Evolutionary conservation across 345 rosid genomes (phyloP).

Genomic region (Aquilaria sinensis): DNA sequence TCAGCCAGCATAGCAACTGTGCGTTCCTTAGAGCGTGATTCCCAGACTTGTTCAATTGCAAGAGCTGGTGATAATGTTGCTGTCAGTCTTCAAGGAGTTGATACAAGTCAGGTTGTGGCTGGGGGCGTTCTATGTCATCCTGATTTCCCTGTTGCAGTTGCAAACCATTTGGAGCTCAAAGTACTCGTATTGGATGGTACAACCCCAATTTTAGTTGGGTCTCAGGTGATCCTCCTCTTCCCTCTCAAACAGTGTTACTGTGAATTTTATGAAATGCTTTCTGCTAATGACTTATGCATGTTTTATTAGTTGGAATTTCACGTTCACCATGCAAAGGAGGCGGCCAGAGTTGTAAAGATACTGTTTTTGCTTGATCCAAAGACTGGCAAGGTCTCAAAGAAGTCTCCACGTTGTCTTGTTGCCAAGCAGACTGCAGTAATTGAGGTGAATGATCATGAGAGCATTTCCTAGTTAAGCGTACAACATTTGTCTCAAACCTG

Average conservation of each 20-base stretch:
- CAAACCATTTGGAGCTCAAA: slow-evolving; percentile 67
- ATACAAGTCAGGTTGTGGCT: slow-evolving; percentile 56
- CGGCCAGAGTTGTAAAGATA: slow-evolving; percentile 62
- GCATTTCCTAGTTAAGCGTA: too few relatives aligned
- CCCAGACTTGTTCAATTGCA: slow-evolving; percentile 59
- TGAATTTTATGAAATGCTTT: slow-evolving; percentile 6
- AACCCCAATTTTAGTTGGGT: slow-evolving; percentile 71
- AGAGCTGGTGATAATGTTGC: slow-evolving; percentile 90
- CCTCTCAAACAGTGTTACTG: background rate
- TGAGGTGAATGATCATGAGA: slow-evolving; percentile 42
- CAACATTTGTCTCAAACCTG: too few relatives aligned
- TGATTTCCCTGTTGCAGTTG: slow-evolving; percentile 66
- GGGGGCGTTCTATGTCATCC: slow-evolving; percentile 96
- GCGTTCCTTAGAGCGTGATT: slow-evolving; percentile 66
- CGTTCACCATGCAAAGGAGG: slow-evolving; percentile 81
- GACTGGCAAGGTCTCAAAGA: slow-evolving; percentile 79
- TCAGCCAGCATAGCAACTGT: slow-evolving; percentile 71
- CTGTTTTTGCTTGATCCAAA: slow-evolving; percentile 68
- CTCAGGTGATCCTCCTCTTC: slow-evolving; percentile 44
- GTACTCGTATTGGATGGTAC: slow-evolving; percentile 70
- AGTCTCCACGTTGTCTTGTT: slow-evolving; percentile 67
- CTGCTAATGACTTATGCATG: background rate
- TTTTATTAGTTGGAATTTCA: slow-evolving; percentile 80
- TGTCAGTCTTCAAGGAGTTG: slow-evolving; percentile 66
- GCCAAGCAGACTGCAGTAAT: slow-evolving; percentile 77